Conservation (phyloP, 352 stramenopile genomes). For the Halophytophthora batemanensis region DNA sequence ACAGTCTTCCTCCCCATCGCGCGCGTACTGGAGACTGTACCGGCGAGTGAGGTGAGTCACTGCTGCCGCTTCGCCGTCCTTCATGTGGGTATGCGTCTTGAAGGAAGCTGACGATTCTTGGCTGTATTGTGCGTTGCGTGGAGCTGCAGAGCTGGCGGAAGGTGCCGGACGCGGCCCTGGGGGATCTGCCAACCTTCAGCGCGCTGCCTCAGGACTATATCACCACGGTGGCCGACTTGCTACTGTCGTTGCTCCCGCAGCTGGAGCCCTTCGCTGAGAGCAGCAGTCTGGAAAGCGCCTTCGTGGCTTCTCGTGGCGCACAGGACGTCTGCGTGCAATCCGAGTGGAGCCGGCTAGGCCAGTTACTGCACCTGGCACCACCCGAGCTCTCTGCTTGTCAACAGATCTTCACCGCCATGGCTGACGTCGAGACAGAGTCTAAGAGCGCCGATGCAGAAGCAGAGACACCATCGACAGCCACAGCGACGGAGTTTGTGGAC, state of each 20-base stretch:
- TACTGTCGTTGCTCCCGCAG: constrained; percentile 77
- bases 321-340: constrained; percentile 42
- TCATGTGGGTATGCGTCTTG: too few species aligned
- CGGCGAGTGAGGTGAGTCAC: constrained; percentile 38
- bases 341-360: constrained; percentile 51
- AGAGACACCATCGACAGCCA: constrained; percentile 7
- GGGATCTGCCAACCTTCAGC: constrained; percentile 72
- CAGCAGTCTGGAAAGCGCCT: constrained; percentile 49
- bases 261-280: constrained; percentile 81
- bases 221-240: constrained; percentile 69
- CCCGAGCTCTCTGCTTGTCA: constrained; percentile 44
- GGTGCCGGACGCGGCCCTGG: constrained; percentile 33
- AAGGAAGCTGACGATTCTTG: background rate
- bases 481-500: constrained; percentile 63
- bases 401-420: constrained; percentile 32
- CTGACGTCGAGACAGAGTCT: constrained; percentile 1
- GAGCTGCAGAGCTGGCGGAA: constrained; percentile 49
- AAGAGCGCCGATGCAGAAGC: constrained; percentile 10
- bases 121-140: background rate
- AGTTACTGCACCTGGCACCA: constrained; percentile 41
- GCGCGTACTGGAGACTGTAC: constrained; percentile 40
- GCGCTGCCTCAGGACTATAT: constrained; percentile 85
- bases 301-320: constrained; percentile 47
- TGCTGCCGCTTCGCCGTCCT: background rate
- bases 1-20: constrained; percentile 66